These are phyloP conservation scores for Emiliania huxleyi DNA, from an alignment of 78 protist species.

Conservation along the genomic window DNA sequence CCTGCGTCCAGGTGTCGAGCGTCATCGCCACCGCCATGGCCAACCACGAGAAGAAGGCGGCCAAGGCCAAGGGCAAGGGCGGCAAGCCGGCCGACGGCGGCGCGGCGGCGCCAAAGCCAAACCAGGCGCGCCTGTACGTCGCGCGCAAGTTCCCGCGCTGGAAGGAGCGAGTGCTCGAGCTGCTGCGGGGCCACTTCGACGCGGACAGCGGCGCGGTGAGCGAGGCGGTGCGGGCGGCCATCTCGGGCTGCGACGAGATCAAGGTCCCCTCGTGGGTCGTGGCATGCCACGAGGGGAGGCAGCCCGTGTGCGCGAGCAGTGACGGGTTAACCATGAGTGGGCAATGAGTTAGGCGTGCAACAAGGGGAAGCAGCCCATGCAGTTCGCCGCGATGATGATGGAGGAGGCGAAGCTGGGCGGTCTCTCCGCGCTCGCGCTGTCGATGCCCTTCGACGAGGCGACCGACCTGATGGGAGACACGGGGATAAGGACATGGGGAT, in stretches of 20 bases:
- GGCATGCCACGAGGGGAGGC: no score
- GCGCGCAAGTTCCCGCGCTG: not conserved
- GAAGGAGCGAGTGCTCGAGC: not conserved
- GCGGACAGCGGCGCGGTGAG: not conserved
- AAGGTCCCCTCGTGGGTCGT: no score
- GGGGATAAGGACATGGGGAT: no score
- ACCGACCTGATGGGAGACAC: not conserved
- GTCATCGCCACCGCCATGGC: not conserved
- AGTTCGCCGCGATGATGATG: not conserved
- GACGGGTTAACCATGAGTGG: no score
- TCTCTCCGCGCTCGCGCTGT: conserved; percentile 15
- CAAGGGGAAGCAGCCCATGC: conserved; percentile 11
- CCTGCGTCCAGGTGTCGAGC: not conserved
- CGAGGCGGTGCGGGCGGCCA: not conserved
- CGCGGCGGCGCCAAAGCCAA: not conserved
- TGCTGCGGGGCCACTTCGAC: not conserved
- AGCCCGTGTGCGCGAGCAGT: no score
- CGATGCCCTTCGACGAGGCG: conserved; percentile 27
- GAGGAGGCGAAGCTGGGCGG: conserved; percentile 1
- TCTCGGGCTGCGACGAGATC: not conserved
- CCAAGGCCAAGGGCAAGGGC: not conserved
- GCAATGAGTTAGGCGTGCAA: no score
- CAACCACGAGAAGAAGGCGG: not conserved
- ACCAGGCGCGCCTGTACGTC: not conserved
- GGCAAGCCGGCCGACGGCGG: not conserved